Evolutionary conservation across 371 early-diverging fungal genomes (phyloP).

Genomic region (Mucor racemosus): DNA sequence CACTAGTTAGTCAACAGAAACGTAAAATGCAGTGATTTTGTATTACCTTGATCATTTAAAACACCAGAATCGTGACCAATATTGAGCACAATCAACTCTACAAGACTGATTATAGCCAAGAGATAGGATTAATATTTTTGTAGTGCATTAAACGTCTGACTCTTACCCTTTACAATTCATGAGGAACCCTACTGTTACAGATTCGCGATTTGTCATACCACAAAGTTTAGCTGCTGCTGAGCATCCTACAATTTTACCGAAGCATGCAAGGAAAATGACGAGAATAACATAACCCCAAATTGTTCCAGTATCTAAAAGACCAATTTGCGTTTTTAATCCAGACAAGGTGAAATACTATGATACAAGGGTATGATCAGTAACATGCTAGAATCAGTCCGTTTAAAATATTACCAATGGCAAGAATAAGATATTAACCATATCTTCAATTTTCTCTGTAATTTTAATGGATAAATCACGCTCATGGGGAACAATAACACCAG

Average conservation of each 20-base stretch:
- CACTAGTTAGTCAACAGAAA: too few species aligned
- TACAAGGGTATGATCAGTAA: too few species aligned
- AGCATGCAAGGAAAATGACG: constrained; percentile 74
- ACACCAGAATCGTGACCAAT: constrained; percentile 87
- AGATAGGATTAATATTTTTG: too few species aligned
- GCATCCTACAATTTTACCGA: constrained; percentile 90
- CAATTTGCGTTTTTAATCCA: constrained; percentile 88
- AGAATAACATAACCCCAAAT: constrained; percentile 84
- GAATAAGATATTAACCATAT: constrained; percentile 84
- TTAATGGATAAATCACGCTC: constrained; percentile 85
- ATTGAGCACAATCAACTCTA: constrained; percentile 95
- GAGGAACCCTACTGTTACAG: constrained; percentile 83
- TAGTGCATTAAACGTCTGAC: too few species aligned
- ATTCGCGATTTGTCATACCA: constrained; percentile 82
- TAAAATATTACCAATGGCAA: constrained; percentile 71
- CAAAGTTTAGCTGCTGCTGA: constrained; percentile 69
- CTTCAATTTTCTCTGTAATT: constrained; percentile 91
- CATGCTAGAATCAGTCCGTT: too few species aligned
- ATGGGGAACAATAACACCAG: constrained; percentile 88
- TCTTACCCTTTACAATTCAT: constrained; percentile 93
- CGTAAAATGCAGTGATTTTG: too few species aligned
- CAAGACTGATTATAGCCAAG: constrained; percentile 49
- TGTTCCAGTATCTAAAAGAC: constrained; percentile 66
- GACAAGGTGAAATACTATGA: constrained; percentile 87
- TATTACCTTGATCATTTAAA: constrained; percentile 64